Evolutionary conservation across 1,139 yeast genomes (phyloP).

Genomic region (Hansenula sp.): DNA sequence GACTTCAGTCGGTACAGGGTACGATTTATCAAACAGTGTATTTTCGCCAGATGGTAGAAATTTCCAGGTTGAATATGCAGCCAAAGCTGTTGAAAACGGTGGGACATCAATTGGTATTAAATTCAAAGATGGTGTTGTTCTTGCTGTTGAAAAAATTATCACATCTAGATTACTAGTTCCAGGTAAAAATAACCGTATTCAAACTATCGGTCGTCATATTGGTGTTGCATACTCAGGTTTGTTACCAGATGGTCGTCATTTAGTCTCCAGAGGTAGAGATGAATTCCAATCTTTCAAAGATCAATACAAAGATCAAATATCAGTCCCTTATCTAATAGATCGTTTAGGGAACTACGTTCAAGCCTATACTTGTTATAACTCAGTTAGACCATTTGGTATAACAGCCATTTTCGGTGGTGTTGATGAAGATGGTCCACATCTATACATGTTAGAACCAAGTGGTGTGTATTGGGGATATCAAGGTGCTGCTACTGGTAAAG

Average conservation of each 20-base stretch:
- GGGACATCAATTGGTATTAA: constrained; percentile 93
- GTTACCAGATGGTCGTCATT: constrained; percentile 94
- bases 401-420: constrained; percentile 92
- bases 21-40: constrained; percentile 92
- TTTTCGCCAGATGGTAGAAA: constrained; percentile 90
- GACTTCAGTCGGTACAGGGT: constrained; percentile 97
- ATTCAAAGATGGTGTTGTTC: constrained; percentile 87
- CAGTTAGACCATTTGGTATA: constrained; percentile 96
- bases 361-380: constrained; percentile 91
- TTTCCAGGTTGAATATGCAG: constrained; percentile 97
- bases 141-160: constrained; percentile 94
- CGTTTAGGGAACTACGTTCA: constrained; percentile 91
- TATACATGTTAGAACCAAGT: constrained; percentile 96
- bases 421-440: constrained; percentile 83
- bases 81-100: constrained; percentile 96
- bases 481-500: constrained; percentile 98
- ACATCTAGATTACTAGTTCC: constrained; percentile 87
- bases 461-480: constrained; percentile 96
- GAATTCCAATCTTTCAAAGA: constrained; percentile 82
- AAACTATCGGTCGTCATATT: constrained; percentile 87
- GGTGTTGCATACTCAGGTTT: constrained; percentile 95
- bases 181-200: constrained; percentile 83
- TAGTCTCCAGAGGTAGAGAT: constrained; percentile 88
- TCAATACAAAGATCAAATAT: constrained; percentile 71
- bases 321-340: constrained; percentile 80